Evolutionary conservation across 2,329 filamentous ascomycete genomes (phyloP).

Genomic region (Fusarium mexicanum): DNA sequence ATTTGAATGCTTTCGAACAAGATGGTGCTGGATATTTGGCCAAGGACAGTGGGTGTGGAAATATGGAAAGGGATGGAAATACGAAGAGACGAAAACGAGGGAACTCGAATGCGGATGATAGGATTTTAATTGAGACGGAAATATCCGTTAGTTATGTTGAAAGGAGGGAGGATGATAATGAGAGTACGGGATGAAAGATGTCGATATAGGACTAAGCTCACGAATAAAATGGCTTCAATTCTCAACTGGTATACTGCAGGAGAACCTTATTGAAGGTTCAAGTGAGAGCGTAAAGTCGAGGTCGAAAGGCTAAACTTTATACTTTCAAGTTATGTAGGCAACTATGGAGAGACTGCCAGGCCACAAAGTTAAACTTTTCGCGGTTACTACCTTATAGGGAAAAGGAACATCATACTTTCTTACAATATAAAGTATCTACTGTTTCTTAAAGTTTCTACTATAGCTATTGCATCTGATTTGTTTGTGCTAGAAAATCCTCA

Average conservation of each 20-base stretch:
- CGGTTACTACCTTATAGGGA: too few relatives aligned
- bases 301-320: background rate
- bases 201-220: background rate
- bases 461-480: background rate
- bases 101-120: background rate
- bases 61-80: rapidly evolving
- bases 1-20: background rate
- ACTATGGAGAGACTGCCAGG: background rate
- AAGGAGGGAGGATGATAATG: background rate
- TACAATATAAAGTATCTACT: background rate
- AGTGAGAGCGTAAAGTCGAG: background rate
- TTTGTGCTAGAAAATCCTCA: rapidly evolving
- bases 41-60: rapidly evolving
- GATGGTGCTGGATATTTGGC: background rate
- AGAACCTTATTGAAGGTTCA: rapidly evolving
- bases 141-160: slow-evolving; percentile 12
- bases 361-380: too few relatives aligned
- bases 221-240: background rate
- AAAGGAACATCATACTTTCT: background rate
- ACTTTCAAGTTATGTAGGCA: rapidly evolving
- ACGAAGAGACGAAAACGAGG: background rate
- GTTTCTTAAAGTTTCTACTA: background rate
- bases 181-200: background rate
- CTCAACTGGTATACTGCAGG: rapidly evolving
- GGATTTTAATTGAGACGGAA: background rate